Base-by-base conservation (phyloP, 1,284 basidiomycete genomes). In the Cutaneotrichosporon sp. region DNA sequence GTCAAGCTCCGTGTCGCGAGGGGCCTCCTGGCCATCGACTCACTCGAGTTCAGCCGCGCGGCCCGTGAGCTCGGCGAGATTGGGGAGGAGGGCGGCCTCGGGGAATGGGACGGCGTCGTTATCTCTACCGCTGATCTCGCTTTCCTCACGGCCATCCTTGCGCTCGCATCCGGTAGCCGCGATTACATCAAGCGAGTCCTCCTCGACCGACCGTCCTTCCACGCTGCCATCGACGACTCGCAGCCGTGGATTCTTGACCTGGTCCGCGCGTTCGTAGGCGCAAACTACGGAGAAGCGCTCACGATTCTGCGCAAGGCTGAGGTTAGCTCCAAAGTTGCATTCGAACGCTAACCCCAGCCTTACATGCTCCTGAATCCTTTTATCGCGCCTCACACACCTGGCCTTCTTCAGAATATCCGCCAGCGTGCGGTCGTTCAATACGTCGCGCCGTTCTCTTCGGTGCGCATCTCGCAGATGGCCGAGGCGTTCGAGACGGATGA, bases 361-460 rank as follows among this genome's bases (percentile, higher is more conserved):
- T 63, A 67, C 47, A 65, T 79, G 49, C 31, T 70, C 11, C 68
- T 77, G 55, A 74, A 72, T 64, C 73, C 72, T 1, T 72, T 70
- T 65, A 65, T 76, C 31, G 56, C 55, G 3, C 49, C 64, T 4
- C 66, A 73, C 55, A 56, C 70, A 0, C 14, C 34, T 2, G 61
- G 34, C 8, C 68, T 77, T 30, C 42, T 73, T 26, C 16, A 42
- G 11, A 52, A 69, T n/a, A 76, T 79, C 57, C 66, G 70, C 58
- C 73, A 67, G 6, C 65, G 71, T 32, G 68, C 73, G 9, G 67
- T 78, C 55, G 64, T 74, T n/a, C 78, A 78, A 67, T 79, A 78
- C 65, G 69, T 76, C 46, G 55, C 66, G 34, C 78, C 78, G 0
- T 79, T 76, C 66, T 70, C 74, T 0, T 63, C 70, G 0, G 71